Evolutionary conservation across 2,329 filamentous ascomycete species (phyloP).

Genomic region (Pseudogymnoascus sp.): DNA sequence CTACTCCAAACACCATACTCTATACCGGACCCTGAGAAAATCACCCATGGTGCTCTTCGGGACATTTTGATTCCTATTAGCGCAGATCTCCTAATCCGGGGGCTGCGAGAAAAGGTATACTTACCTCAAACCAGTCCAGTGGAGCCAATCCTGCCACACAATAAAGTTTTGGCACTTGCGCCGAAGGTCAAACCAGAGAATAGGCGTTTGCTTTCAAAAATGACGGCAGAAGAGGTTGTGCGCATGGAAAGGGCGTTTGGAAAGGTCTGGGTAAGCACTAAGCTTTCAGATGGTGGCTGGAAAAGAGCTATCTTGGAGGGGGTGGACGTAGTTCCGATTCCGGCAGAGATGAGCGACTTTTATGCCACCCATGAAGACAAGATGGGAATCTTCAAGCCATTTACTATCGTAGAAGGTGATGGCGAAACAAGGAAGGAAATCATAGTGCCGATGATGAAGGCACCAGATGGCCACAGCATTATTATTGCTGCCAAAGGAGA

Average conservation of each 20-base stretch:
- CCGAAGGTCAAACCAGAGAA: conserved; percentile 64
- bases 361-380: not conserved
- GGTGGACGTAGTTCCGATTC: conserved; percentile 14
- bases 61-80: conserved; percentile 53
- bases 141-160: conserved; percentile 20
- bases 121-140: conserved; percentile 39
- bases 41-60: conserved; percentile 42
- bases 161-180: conserved; percentile 43
- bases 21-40: conserved; percentile 39
- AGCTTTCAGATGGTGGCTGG: conserved; percentile 14
- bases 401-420: not conserved
- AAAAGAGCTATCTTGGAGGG: conserved; percentile 22
- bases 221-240: conserved; percentile 42
- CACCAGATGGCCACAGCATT: conserved; percentile 15
- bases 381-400: not conserved
- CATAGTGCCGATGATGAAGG: conserved; percentile 9
- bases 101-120: conserved; percentile 55
- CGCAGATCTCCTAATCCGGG: conserved; percentile 60
- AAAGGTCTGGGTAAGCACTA: conserved; percentile 51
- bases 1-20: conserved; percentile 57
- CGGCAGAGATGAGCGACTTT: conserved; percentile 2
- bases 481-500: conserved; percentile 13
- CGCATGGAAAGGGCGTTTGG: conserved; percentile 53
- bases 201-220: conserved; percentile 51
- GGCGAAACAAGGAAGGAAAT: not conserved